A percentile compares a stretch with the other conserved stretches of the same genome.
phyloP scores from a whole-genome alignment of 306 rosid genomes.

The Heteromeles arbutifolia region DNA sequence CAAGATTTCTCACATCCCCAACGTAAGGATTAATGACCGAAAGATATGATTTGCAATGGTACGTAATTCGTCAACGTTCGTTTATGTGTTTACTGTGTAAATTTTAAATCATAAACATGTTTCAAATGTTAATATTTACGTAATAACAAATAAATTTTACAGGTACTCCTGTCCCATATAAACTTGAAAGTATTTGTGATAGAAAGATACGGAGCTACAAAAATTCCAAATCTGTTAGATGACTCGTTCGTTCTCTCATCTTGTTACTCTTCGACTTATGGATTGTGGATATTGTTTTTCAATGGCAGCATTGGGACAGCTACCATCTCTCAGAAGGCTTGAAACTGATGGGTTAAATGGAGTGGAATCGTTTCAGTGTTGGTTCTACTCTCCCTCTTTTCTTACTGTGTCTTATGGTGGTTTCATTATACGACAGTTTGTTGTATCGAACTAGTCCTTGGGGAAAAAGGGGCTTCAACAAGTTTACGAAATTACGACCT shows the following conservation, averaged over 20 bases:
- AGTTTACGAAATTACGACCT: no score
- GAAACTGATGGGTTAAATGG: background rate
- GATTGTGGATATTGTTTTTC: background rate
- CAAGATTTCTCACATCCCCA: background rate
- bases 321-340: conserved; percentile 2
- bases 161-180: no score
- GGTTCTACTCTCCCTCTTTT: no score
- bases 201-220: background rate
- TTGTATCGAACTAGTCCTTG: no score
- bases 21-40: no score
- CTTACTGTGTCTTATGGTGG: no score
- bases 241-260: background rate
- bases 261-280: background rate
- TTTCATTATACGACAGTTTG: no score
- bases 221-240: conserved; percentile 18
- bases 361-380: background rate
- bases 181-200: background rate
- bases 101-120: no score
- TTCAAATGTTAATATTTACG: no score
- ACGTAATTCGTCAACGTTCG: background rate
- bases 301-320: conserved; percentile 7
- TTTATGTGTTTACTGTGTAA: no score
- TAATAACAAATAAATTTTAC: no score
- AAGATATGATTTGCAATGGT: background rate
- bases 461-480: no score